A percentile compares a stretch with the other conserved stretches of the same genome.
phyloP scores from a whole-genome alignment of 371 early-diverging fungal species.

The Nematocida sp. region DNA sequence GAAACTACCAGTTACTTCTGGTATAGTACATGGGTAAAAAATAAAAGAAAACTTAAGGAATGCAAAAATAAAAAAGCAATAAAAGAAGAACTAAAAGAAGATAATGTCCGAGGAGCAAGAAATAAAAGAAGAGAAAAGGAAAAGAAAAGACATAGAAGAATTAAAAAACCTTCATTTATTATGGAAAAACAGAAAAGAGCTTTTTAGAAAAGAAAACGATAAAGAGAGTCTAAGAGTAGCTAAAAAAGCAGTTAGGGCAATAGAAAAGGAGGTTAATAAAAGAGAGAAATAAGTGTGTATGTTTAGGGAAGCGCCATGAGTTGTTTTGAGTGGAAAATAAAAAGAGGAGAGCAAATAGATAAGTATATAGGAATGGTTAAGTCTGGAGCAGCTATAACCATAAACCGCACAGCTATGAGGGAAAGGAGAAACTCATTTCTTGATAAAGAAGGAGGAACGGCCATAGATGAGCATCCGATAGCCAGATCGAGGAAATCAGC shows the following conservation, averaged over 20 bases:
- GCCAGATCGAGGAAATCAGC: slow-evolving; percentile 35
- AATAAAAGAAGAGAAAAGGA: too few relatives aligned
- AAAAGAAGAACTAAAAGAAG: too few relatives aligned
- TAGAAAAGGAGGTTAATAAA: background rate
- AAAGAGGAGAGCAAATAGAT: slow-evolving; percentile 3
- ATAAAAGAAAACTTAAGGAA: too few relatives aligned
- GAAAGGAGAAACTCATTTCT: slow-evolving; percentile 48
- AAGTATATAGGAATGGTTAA: slow-evolving; percentile 2
- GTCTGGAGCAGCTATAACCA: slow-evolving; percentile 20
- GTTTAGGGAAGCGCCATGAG: slow-evolving; percentile 8
- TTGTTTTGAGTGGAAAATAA: slow-evolving; percentile 20
- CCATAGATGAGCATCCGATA: slow-evolving; percentile 14
- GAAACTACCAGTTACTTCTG: too few relatives aligned
- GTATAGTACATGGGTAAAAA: too few relatives aligned
- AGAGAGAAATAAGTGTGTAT: background rate
- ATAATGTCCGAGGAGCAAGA: too few relatives aligned
- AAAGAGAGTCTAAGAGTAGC: background rate
- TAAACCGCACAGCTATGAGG: slow-evolving; percentile 21
- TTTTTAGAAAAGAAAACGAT: background rate
- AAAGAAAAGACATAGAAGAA: background rate
- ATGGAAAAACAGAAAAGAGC: slow-evolving; percentile 22
- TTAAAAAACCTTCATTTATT: background rate
- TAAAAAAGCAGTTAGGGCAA: slow-evolving; percentile 3
- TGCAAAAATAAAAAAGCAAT: background rate
- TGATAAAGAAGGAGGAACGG: slow-evolving; percentile 24